phyloP scores from a whole-genome alignment of 2,329 filamentous ascomycete genomes.

The Lojkania enalia region DNA sequence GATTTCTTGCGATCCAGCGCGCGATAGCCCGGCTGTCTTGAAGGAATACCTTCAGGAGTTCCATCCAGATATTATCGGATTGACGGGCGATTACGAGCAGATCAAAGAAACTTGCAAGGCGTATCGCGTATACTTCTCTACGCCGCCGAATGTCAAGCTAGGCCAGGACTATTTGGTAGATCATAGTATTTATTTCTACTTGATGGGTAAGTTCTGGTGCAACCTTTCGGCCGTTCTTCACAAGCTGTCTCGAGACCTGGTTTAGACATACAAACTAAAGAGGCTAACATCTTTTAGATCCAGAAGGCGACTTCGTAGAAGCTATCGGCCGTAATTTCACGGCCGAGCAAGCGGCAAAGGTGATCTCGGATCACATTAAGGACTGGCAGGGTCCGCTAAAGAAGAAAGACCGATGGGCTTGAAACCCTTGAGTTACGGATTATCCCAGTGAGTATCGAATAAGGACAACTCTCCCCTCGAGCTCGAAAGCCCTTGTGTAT shows the following conservation, averaged over 20 bases:
- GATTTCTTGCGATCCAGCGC: conserved; percentile 91
- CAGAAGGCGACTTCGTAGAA: conserved; percentile 97
- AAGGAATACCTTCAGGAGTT: conserved; percentile 89
- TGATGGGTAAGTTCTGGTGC: conserved; percentile 73
- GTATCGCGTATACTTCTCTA: conserved; percentile 97
- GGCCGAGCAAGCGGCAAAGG: conserved; percentile 77
- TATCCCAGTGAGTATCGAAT: too few species aligned
- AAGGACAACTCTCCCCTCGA: too few species aligned
- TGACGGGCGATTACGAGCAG: conserved; percentile 92
- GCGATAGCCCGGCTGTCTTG: conserved; percentile 83
- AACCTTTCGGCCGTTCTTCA: not conserved
- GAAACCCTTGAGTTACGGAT: not conserved
- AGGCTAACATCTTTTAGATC: too few species aligned
- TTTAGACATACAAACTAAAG: not conserved
- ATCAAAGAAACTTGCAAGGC: conserved; percentile 94
- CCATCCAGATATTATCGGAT: conserved; percentile 79
- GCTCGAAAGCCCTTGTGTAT: too few species aligned
- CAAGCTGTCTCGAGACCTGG: conserved; percentile 1
- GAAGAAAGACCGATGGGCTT: conserved; percentile 42
- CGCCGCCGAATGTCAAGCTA: conserved; percentile 81
- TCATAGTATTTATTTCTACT: conserved; percentile 98
- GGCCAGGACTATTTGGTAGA: conserved; percentile 97
- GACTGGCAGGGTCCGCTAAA: conserved; percentile 68
- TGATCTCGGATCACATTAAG: conserved; percentile 85
- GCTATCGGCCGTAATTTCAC: conserved; percentile 94